A percentile compares a stretch with the other conserved stretches of the same genome.
Conservation (phyloP, 1,284 basidiomycete species). For the Caloboletus firmus region DNA sequence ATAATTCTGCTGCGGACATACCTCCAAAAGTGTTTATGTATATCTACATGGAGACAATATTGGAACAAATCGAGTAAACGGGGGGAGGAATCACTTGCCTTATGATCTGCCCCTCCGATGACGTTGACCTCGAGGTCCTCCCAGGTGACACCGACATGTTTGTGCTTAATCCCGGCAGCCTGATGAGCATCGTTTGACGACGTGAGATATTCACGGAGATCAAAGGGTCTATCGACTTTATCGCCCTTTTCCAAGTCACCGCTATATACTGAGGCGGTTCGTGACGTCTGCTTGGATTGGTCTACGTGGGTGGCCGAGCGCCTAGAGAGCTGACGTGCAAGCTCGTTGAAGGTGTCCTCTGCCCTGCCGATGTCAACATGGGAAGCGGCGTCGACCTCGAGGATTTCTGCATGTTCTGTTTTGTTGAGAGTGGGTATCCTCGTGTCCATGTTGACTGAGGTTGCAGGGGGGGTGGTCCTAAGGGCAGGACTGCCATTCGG, state of each 20-base stretch:
- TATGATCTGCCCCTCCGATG: conserved; percentile 58
- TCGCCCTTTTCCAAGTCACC: conserved; percentile 52
- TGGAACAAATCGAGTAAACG: conserved; percentile 1
- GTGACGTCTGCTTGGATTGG: conserved; percentile 25
- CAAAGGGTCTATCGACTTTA: conserved; percentile 46
- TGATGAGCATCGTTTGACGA: conserved; percentile 68
- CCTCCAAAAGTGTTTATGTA: conserved; percentile 66
- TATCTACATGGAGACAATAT: conserved; percentile 42
- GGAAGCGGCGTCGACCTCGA: conserved; percentile 21
- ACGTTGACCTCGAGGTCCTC: conserved; percentile 73
- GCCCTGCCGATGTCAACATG: conserved; percentile 47
- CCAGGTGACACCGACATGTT: conserved; percentile 83
- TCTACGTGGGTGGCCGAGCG: conserved; percentile 20
- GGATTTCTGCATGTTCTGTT: conserved; percentile 22
- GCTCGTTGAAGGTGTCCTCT: conserved; percentile 53
- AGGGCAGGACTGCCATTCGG: background rate
- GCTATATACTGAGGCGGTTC: conserved; percentile 23
- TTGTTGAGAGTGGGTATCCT: background rate
- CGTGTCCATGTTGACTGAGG: conserved; percentile 12
- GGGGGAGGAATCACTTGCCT: conserved; percentile 40
- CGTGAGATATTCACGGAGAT: conserved; percentile 75
- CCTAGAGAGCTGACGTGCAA: conserved; percentile 42
- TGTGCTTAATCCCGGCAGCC: conserved; percentile 75
- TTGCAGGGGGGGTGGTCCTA: background rate
- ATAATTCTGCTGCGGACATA: conserved; percentile 31